Base-by-base conservation (phyloP, 129 eudicot species). In the Centrapalus pauciflorus region DNA sequence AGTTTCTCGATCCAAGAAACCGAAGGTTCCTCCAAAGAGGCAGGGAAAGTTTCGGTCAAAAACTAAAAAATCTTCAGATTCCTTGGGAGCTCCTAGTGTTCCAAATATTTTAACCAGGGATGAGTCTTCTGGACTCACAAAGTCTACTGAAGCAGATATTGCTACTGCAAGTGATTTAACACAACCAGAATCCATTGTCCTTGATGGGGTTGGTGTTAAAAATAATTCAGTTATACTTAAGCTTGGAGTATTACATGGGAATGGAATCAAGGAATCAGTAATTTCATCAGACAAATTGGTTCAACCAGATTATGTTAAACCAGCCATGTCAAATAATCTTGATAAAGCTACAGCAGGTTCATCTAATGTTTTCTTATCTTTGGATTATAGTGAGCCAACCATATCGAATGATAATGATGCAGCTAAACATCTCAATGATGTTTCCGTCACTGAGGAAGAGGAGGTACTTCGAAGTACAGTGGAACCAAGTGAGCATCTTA, bases 21-120 rank as follows among this genome's bases (percentile, higher is more conserved):
- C 87, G 7, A 86, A 85, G 55, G 69, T 59, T 11, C 83, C 90
- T 65, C 92, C 95, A 40, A 89, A 78, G 63, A 76, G 81, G 76
- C 70, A 69, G 57, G 83, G 71, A 27, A 83, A 69, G 66, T 72
- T 54, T 64, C 80, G 79, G 23, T 28, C 89, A 16, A 92, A 92
- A 71, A 7, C 21, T 61, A 81, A 59, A 58, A 78, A 65, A 21
- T 65, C 62, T 30, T 49, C 74, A 17, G 72, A 57, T 67, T 17
- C 68, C 8, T 8, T 32, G 2, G 34, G 76, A 6, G 16, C 61
- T 62, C 64, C 29, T 7, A 50, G 21, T 76, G 52, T 32, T 67
- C 5, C 73, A 54, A 71, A 43, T 50, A 46, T 26, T 37, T 45
- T 66, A 69, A 61, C 55, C 34, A 30, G 64, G 52, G 64, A 54